Conservation (phyloP, 495 filamentous ascomycete genomes). For the Penicilliopsis zonata region DNA sequence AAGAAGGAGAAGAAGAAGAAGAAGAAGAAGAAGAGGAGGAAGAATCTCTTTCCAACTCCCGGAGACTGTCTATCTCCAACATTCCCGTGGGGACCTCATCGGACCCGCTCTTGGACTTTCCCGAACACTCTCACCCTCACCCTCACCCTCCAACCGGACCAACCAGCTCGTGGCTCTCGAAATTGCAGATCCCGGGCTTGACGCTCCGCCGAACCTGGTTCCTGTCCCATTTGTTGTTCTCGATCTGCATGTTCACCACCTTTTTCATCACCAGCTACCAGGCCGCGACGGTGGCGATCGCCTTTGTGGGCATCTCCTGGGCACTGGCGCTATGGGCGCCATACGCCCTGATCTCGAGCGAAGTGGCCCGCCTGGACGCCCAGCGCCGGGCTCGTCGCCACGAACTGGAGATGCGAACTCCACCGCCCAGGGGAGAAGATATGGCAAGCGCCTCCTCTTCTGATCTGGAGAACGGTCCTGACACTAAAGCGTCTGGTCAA, state of each 20-base stretch:
- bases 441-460: slow-evolving; percentile 3
- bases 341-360: slow-evolving; percentile 81
- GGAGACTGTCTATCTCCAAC: slow-evolving; percentile 21
- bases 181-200: slow-evolving; percentile 61
- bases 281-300: slow-evolving; percentile 61
- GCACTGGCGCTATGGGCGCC: slow-evolving; percentile 84
- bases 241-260: slow-evolving; percentile 65
- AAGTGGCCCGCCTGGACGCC: slow-evolving; percentile 69
- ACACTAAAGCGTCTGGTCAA: background rate
- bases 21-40: too few species aligned
- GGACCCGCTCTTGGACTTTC: slow-evolving; percentile 16
- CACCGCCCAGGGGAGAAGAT: background rate
- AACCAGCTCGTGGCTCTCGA: slow-evolving; percentile 29
- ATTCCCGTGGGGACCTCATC: slow-evolving; percentile 14
- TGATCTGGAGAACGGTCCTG: slow-evolving; percentile 22
- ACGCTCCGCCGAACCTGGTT: slow-evolving; percentile 83
- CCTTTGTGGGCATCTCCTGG: slow-evolving; percentile 75
- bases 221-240: slow-evolving; percentile 67
- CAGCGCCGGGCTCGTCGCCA: slow-evolving; percentile 43
- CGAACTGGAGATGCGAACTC: slow-evolving; percentile 10
- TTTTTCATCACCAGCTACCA: slow-evolving; percentile 57
- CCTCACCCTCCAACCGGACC: slow-evolving; percentile 1
- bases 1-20: slow-evolving; percentile 13
- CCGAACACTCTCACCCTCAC: slow-evolving; percentile 2
- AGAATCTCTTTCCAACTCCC: too few species aligned